Evolutionary conservation across 176 grass and related monocot genomes (phyloP), one percentile per base, ranked within the genome.

Genomic region (Avena sativa): DNA sequence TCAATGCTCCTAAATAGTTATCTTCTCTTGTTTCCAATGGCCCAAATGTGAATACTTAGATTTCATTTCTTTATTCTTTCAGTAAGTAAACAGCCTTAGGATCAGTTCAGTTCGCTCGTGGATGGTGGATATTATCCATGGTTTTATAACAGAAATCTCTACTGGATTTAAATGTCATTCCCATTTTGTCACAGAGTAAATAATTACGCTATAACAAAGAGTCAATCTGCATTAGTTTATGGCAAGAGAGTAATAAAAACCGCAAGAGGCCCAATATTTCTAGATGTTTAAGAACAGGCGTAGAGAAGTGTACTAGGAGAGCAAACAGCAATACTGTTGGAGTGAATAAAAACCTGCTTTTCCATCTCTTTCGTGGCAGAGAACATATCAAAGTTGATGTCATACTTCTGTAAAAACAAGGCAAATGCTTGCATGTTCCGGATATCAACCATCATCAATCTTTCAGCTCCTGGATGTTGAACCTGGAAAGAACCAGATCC

Each of bases 371-470:
- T 98, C 9, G 96, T 96, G 71, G 93, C 79, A 53, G 96, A 98
- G 82, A 88, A 96, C 69, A 94, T 76, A 91, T 98, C 96, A 92
- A 98, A 98, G 46, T 98, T 96, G 71, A 98, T 86, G 76, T 98
- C 96, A 72, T 95, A 90, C 83, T 96, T 98, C 80, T 98, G 93
- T 58, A 98, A 80, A 83, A 93, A 96, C 81, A 94, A 77, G 66
- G 84, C 96, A 88, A 94, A 91, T 79, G 90, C 87, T 92, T 98
- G 96, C 87, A 98, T 81, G 47, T 98, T 98, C 53, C 74, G 87
- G 74, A 96, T 96, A 91, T 98, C 96, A 78, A 98, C 87, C 83
- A 91, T 90, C 93, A 98, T 98, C 81, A 98, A 70, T 44, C 81
- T 76, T 80, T 98, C 79, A 20, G 95, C 96, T 65, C 96, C 96